Base-by-base conservation (phyloP, 2,329 filamentous ascomycete species). In the Trichoderma afroharzianum region DNA sequence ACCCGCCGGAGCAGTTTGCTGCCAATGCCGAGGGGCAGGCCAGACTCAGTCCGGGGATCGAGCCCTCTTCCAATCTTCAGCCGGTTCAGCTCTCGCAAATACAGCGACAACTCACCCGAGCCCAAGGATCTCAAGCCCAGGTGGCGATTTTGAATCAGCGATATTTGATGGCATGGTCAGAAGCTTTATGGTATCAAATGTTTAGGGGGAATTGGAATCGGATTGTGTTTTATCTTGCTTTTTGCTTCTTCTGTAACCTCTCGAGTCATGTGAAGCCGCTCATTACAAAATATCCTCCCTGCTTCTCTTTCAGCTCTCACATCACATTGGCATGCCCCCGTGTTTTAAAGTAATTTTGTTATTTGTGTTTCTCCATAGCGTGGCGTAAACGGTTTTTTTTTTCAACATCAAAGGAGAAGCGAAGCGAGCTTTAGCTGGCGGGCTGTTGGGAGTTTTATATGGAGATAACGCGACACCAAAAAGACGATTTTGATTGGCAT, bases 1-100 rank as follows among this genome's bases (percentile, higher is more conserved):
- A 83, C 80, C 71, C 81, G 88, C 72, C 85, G 88, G 33, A 82
- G 80, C 5, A 90, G 88, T 75, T 76, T 90, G 71, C 80, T 91
- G 26, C 88, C 88, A 21, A 53, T 86, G 70, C 82, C 85, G 0
- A 84, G 78, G 30, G 75, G 77, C 4, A 80, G 75, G 55, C 75
- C 77, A 24, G 77, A 79, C 7, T 78, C 78, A 30, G 76, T 81
- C 21, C 81, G 80, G 15, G 87, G 87, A 21, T 81, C 83, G 50
- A 88, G 83, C 67, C 86, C 87, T 5, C 83, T 85, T 68, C 81
- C 85, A 28, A 63, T 84, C 2, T 81, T 84, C 0, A 82, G 86
- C 6, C 81, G 84, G n/a, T 79, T 77, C 39, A 82, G 82, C 14
- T 84, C 85, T 80, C 80, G 81, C 53, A 82, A 81, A 75, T 79